A percentile compares a stretch with the other conserved stretches of the same genome.
phyloP scores from a whole-genome alignment of 148 eudicot genomes.

The Rhododendron kiyosumense region DNA sequence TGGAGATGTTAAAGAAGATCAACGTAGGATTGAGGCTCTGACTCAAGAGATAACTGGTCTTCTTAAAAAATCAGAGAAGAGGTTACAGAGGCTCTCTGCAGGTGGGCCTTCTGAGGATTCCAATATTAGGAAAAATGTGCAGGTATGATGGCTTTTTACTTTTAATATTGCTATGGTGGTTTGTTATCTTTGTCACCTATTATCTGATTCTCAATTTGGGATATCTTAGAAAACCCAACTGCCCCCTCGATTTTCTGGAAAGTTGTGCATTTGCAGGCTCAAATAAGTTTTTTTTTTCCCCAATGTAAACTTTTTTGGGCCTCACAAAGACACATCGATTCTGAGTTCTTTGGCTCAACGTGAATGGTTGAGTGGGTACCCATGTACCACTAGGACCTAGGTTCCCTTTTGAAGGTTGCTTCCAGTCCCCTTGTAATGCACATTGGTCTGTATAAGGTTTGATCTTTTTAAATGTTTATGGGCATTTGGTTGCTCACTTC shows the following conservation, averaged over 20 bases:
- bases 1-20: conserved; percentile 92
- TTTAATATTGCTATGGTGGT: not conserved
- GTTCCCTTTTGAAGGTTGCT: not conserved
- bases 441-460: not conserved
- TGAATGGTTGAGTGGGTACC: not conserved
- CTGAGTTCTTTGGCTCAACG: not conserved
- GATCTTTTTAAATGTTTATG: not conserved
- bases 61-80: conserved; percentile 78
- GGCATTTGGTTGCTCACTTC: not conserved
- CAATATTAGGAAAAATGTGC: conserved; percentile 85
- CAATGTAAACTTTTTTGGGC: not conserved
- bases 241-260: not conserved
- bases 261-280: not conserved
- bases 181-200: not conserved
- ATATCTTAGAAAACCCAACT: not conserved
- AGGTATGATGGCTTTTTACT: conserved; percentile 37
- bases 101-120: conserved; percentile 87
- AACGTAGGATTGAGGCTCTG: conserved; percentile 66
- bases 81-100: conserved; percentile 67
- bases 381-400: not conserved
- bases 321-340: not conserved
- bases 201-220: not conserved
- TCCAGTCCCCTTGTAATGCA: not conserved
- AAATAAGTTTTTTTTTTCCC: not conserved
- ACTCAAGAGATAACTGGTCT: conserved; percentile 81